A percentile compares a stretch with the other conserved stretches of the same genome.
Conservation (phyloP, 1,284 basidiomycete species). For the Vanrija sp. region DNA sequence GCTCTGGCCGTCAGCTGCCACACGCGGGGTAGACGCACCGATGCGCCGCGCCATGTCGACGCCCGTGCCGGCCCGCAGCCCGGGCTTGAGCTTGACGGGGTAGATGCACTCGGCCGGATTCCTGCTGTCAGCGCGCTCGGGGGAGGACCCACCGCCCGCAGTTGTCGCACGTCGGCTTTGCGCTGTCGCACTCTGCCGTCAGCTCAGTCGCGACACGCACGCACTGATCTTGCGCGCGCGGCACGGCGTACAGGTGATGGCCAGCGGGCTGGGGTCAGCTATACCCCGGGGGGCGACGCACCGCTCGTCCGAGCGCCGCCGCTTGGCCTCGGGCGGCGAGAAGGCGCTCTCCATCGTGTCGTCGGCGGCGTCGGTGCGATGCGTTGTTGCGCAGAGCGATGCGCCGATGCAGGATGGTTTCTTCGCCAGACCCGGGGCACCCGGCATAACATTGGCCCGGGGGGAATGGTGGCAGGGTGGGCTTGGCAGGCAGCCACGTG, state of each 20-base stretch:
- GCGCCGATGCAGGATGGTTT: no score
- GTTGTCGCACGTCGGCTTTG: constrained; percentile 45
- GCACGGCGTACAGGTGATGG: constrained; percentile 20
- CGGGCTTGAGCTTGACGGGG: constrained; percentile 46
- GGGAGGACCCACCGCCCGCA: constrained; percentile 37
- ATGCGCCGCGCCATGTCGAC: constrained; percentile 43
- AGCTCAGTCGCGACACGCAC: neutral
- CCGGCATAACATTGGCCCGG: no score
- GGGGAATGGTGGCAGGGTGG: no score
- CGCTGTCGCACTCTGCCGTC: constrained; percentile 41
- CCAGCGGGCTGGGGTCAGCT: constrained; percentile 7
- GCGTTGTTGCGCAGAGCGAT: no score
- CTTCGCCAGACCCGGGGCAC: no score
- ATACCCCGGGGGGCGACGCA: neutral
- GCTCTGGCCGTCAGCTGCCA: constrained; percentile 18
- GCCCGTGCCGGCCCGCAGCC: constrained; percentile 45
- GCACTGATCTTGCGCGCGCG: constrained; percentile 18
- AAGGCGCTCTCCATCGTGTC: neutral
- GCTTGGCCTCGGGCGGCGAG: no score
- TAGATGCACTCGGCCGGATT: constrained; percentile 42
- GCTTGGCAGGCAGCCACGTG: no score
- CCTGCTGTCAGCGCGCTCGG: constrained; percentile 14
- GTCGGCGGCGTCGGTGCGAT: no score
- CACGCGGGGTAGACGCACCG: constrained; percentile 23
- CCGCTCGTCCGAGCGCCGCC: neutral